Percentiles rank a stretch among this genome's conserved stretches.
These are phyloP conservation scores for Trametes cingulata DNA, from an alignment of 768 basidiomycete genomes.

Conservation along the genomic window DNA sequence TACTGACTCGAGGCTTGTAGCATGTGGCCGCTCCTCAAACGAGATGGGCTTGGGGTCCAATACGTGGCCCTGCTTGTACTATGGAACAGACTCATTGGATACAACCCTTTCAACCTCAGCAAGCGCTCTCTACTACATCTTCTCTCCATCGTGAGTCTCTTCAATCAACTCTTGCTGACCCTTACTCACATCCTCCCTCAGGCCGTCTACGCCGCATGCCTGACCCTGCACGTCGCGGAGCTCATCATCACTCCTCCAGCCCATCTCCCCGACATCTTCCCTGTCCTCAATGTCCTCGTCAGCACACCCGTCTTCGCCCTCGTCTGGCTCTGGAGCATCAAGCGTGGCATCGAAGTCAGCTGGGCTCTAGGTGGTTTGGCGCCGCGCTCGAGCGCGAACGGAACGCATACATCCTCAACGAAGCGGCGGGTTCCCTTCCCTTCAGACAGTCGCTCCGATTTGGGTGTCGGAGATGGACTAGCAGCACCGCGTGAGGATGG, in stretches of 20 bases:
- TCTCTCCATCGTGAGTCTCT: conserved; percentile 50
- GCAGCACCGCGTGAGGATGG: not conserved
- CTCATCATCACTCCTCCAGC: conserved; percentile 59
- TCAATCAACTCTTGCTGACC: not conserved
- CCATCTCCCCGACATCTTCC: conserved; percentile 82
- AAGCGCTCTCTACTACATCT: conserved; percentile 51
- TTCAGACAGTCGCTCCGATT: not conserved
- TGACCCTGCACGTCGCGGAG: conserved; percentile 66
- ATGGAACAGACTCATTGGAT: conserved; percentile 85
- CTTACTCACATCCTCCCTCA: conserved; percentile 18
- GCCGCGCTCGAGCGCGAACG: not conserved
- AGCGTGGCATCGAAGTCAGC: conserved; percentile 71
- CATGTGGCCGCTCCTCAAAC: conserved; percentile 89
- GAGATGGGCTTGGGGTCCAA: conserved; percentile 75
- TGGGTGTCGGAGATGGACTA: not conserved
- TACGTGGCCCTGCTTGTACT: conserved; percentile 66
- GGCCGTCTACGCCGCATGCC: conserved; percentile 58
- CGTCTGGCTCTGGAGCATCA: conserved; percentile 90
- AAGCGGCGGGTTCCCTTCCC: not conserved
- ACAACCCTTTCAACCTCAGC: conserved; percentile 59
- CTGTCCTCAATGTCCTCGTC: conserved; percentile 82
- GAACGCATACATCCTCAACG: not conserved
- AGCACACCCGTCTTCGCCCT: conserved; percentile 79
- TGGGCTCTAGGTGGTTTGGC: conserved; percentile 74
- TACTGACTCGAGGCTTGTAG: conserved; percentile 39